Evolutionary conservation across 495 filamentous ascomycete species (phyloP), one percentile per base, ranked within the genome.

Genomic region (Terfezia claveryi): DNA sequence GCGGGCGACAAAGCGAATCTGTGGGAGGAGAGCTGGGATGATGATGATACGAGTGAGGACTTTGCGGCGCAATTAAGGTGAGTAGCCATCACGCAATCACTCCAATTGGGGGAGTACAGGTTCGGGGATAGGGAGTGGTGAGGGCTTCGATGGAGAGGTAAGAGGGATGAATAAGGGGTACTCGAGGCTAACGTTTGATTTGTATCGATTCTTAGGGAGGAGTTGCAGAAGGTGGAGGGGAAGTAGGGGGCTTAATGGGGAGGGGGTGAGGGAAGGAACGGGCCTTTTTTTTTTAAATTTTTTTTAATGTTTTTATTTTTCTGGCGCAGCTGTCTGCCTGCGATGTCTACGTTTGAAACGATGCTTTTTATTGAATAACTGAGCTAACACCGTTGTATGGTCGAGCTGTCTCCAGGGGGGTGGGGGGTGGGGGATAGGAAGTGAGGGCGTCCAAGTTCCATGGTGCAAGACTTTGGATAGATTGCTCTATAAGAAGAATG

Each of bases 1-100:
- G 14, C 41, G 4, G 8, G 41, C 16, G 38, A 16, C 12, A 46
- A 46, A 32, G 83, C 79, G 60, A 79, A 80, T 59, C 71, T 98
- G 56, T 98, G 91, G 91, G 91, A 98, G 72, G 91, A 98, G 75
- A 95, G 87, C 73, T 98, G 91, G 91, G 91, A 98, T 69, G 91
- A 98, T 62, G 91, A 98, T 68, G 91, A 96, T 73, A 87, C 87
- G 55, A 88, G 75, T 61, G 92, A 96, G 67, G 91, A 98, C 62
- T 98, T 98, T 66, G 87, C 87, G 11, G 78, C 83, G 67, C 91
- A 95, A 77, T 70, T 98, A 66, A 92, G 86, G 92, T 98, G 41
- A 68, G 60, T 9, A 32, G 27, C 0, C 27, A 32, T 32, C 7
- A 32, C 27, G 1, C 27, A 32, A 32, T 20, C 20, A 20, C 20